Base-by-base conservation (phyloP, 2,329 filamentous ascomycete species). In the Alternaria burnsii region DNA sequence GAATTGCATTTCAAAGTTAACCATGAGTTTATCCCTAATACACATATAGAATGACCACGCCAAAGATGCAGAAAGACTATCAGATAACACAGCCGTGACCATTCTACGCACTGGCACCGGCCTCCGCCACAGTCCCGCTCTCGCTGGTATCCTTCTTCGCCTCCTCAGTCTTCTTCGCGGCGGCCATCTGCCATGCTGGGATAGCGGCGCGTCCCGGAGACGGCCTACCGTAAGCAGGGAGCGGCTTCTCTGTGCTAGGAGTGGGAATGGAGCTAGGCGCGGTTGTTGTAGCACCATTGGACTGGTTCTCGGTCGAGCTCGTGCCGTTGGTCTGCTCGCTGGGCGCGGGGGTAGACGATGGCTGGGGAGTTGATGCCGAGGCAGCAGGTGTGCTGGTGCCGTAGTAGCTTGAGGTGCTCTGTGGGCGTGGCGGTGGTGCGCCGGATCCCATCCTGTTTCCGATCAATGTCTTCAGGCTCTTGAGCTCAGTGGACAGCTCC, bases 401-500 rank as follows among this genome's bases (percentile, higher is more conserved):
- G 50, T 75, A 74, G 65, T 71, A 74, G 41, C 59, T 69, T 14
- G 71, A 59, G 12, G 71, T 59, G 22, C 67, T 56, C 16, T 73
- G 62, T 6, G 74, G 75, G 8, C 72, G 68, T 1, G 72, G 30
- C 14, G 72, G 46, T 50, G 30, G 66, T 16, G 75, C 62, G 9
- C 69, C 73, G 11, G 76, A 65, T 28, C 76, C 74, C 72, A 90
- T 83, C 43, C 88, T 81, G 76, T 89, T 90, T 34, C 84, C 84
- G 52, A 99, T 88, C 54, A 99, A 84, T 3, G 92, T 91, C 85
- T 97, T 98, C 71, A 99, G 82, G 76, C 94, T 97, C 83, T 91
- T 93, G 71, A 99, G 84, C 80, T 99, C 95, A 7, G 85, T 87
- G 68, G 92, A 91, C 67, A 99, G 87, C 71, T 98, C 95, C 78